A percentile compares a stretch with the other conserved stretches of the same genome.
phyloP scores from a whole-genome alignment of 139 green algal genomes.

The Nannochloris sp. region DNA sequence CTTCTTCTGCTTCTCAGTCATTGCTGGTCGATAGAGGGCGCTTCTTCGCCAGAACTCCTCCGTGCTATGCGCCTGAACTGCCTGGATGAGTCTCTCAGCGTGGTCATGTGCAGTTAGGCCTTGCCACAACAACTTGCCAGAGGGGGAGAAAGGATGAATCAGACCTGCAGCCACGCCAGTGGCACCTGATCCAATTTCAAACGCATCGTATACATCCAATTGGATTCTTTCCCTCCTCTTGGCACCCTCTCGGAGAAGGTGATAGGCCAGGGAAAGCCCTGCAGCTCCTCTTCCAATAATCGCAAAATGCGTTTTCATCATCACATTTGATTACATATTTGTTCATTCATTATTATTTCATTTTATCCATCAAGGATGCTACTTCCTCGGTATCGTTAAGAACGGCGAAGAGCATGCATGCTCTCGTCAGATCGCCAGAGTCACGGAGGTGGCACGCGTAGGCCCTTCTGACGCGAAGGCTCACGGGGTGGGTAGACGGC shows the following conservation, averaged over 20 bases:
- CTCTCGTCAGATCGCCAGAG: constrained; percentile 9
- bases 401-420: background rate
- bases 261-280: constrained; percentile 56
- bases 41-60: constrained; percentile 25
- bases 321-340: background rate
- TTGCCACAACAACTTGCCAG: constrained; percentile 61
- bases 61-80: constrained; percentile 17
- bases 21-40: constrained; percentile 39
- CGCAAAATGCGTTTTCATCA: constrained; percentile 26
- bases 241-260: constrained; percentile 40
- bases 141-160: constrained; percentile 74
- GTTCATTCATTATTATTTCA: too few species aligned
- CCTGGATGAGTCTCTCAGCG: constrained; percentile 37
- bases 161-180: constrained; percentile 81
- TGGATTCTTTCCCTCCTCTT: constrained; percentile 22
- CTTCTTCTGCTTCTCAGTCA: constrained; percentile 34
- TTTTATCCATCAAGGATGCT: too few species aligned
- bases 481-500: constrained; percentile 14
- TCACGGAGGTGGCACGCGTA: constrained; percentile 12
- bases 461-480: constrained; percentile 6
- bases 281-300: constrained; percentile 76
- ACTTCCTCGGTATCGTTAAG: too few species aligned
- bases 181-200: constrained; percentile 59
- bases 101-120: constrained; percentile 36
- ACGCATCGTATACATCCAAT: constrained; percentile 64